Evolutionary conservation across 108 stramenopile species (phyloP).

Genomic region (Schizochytrium sp.): DNA sequence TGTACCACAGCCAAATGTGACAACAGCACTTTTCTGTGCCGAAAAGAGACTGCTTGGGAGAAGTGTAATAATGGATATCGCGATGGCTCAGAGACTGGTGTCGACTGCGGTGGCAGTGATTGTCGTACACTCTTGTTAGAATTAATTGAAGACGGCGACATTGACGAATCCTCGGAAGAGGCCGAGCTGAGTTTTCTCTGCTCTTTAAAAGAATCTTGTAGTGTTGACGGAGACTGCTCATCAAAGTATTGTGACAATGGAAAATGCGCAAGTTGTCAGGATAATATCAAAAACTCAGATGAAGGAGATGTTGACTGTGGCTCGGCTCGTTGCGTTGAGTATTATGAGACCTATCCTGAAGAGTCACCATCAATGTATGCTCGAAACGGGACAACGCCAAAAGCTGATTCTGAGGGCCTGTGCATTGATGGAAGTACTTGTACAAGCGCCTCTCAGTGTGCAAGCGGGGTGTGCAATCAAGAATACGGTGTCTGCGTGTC

Average conservation of each 20-base stretch:
- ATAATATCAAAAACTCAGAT: constrained; percentile 1
- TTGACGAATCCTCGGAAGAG: not conserved
- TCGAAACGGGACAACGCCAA: not conserved
- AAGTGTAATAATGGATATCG: constrained; percentile 38
- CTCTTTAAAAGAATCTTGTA: not conserved
- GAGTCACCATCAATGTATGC: not conserved
- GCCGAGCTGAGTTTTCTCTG: not conserved
- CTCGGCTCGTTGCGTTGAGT: not conserved
- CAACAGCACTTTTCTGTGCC: not conserved
- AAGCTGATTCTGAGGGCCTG: constrained; percentile 1
- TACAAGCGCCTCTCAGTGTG: not conserved
- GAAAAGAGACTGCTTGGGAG: constrained; percentile 9
- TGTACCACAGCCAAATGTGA: constrained; percentile 25
- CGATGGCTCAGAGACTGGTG: constrained; percentile 40
- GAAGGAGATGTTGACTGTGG: constrained; percentile 60
- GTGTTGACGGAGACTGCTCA: constrained; percentile 23
- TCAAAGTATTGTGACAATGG: constrained; percentile 22
- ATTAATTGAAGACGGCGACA: not conserved
- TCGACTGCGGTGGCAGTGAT: constrained; percentile 19
- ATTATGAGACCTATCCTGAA: constrained; percentile 41
- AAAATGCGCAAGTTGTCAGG: constrained; percentile 30
- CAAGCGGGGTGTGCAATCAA: constrained; percentile 41
- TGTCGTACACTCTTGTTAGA: not conserved
- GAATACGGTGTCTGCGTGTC: constrained; percentile 43
- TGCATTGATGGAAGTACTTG: constrained; percentile 24